These are phyloP conservation scores for Bothriochloa decipiens DNA, from an alignment of 176 grass and related monocot genomes.

Conservation along the genomic window DNA sequence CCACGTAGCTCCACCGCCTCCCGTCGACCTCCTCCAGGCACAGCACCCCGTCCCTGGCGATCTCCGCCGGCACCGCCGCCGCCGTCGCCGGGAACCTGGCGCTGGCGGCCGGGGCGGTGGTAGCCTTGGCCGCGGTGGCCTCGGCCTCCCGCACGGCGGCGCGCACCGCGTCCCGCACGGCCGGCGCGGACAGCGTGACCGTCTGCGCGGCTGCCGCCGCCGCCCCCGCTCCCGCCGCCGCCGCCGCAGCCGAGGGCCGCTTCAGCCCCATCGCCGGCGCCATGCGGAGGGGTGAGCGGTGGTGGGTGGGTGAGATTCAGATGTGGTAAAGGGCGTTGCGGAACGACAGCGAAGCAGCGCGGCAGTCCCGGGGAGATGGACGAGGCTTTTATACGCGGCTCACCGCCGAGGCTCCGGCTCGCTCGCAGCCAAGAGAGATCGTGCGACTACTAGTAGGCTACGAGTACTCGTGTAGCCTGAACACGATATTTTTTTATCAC, in stretches of 20 bases:
- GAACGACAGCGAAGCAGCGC: slow-evolving; percentile 47
- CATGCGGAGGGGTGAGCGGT: slow-evolving; percentile 39
- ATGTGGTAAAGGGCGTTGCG: slow-evolving; percentile 32
- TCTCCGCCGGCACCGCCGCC: slow-evolving; percentile 31
- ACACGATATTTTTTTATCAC: background rate
- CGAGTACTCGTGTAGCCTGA: background rate
- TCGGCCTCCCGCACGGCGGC: slow-evolving; percentile 46
- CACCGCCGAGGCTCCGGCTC: background rate
- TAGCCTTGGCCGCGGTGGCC: slow-evolving; percentile 14
- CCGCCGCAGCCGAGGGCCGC: slow-evolving; percentile 56
- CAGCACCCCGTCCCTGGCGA: slow-evolving; percentile 49
- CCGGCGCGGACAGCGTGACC: slow-evolving; percentile 47
- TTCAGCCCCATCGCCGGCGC: slow-evolving; percentile 82
- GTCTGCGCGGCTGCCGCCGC: slow-evolving; percentile 62
- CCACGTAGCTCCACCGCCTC: slow-evolving; percentile 80
- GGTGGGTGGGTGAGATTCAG: slow-evolving; percentile 45
- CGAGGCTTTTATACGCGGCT: background rate
- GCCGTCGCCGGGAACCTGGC: slow-evolving; percentile 28
- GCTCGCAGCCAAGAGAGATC: too few species aligned
- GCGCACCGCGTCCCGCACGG: slow-evolving; percentile 63
- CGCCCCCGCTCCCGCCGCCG: slow-evolving; percentile 47
- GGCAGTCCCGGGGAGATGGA: background rate
- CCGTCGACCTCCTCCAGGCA: slow-evolving; percentile 95
- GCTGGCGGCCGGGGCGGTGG: slow-evolving; percentile 40
- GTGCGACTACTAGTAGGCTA: too few species aligned